phyloP scores from a whole-genome alignment of 2,329 filamentous ascomycete species.

The Thielaviopsis ethacetica region DNA sequence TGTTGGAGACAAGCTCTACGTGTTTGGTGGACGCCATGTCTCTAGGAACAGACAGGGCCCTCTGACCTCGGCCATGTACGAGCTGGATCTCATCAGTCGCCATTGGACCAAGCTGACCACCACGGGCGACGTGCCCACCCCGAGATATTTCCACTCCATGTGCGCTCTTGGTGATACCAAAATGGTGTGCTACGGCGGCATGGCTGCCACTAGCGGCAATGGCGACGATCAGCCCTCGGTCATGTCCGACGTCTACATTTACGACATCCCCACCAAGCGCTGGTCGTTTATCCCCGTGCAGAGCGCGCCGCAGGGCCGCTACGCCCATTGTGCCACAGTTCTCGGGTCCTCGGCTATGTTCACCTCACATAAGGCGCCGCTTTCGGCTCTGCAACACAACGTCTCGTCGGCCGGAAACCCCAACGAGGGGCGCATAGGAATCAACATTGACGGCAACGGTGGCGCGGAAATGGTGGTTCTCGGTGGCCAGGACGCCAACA shows the following conservation, averaged over 20 bases:
- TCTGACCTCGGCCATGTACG: conserved; percentile 80
- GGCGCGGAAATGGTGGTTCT: conserved; percentile 96
- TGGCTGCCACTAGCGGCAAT: conserved; percentile 46
- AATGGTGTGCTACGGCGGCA: conserved; percentile 93
- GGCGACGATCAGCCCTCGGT: conserved; percentile 64
- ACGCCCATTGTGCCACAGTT: conserved; percentile 91
- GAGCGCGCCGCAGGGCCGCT: conserved; percentile 80
- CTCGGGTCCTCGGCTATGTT: conserved; percentile 78
- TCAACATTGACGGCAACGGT: conserved; percentile 76
- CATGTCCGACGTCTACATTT: conserved; percentile 97
- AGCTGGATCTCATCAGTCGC: conserved; percentile 75
- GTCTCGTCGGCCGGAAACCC: conserved; percentile 56
- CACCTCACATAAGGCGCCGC: conserved; percentile 64
- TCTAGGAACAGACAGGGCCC: conserved; percentile 66
- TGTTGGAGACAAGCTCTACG: conserved; percentile 86
- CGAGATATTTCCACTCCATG: conserved; percentile 93
- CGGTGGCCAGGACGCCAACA: conserved; percentile 90
- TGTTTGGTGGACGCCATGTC: conserved; percentile 81
- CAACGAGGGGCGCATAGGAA: conserved; percentile 75
- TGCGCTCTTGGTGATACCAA: conserved; percentile 89
- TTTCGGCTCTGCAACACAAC: conserved; percentile 82
- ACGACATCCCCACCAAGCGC: conserved; percentile 62
- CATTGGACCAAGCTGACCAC: conserved; percentile 89
- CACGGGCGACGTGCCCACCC: conserved; percentile 69
- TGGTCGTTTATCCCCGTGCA: conserved; percentile 75